A percentile compares a stretch with the other conserved stretches of the same genome.
Evolutionary conservation across 1,139 yeast genomes (phyloP).

Genomic region (Pneumocystis canis): DNA sequence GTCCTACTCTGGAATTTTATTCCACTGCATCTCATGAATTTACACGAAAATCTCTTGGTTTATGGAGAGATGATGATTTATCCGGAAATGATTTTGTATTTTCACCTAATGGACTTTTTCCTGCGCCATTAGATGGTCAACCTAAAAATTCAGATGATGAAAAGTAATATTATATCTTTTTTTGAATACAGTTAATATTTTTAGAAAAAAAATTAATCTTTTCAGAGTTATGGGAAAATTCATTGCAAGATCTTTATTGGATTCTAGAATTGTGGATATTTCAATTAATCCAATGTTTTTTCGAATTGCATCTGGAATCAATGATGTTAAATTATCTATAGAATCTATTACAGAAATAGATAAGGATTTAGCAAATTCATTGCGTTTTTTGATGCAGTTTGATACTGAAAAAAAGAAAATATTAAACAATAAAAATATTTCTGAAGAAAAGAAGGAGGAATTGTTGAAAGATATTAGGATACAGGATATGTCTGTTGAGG

Average conservation of each 20-base stretch:
- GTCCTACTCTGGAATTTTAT: conserved; percentile 90
- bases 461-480: conserved; percentile 23
- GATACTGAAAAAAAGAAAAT: conserved; percentile 28
- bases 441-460: conserved; percentile 3
- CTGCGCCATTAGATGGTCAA: conserved; percentile 40
- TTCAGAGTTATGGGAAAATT: conserved; percentile 67
- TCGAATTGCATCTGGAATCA: conserved; percentile 15
- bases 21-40: conserved; percentile 68
- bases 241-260: conserved; percentile 73
- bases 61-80: conserved; percentile 49
- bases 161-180: neutral
- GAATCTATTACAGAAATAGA: conserved; percentile 43
- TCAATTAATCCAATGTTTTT: conserved; percentile 62
- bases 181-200: neutral
- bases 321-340: conserved; percentile 24
- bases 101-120: conserved; percentile 49
- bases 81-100: conserved; percentile 31
- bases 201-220: conserved; percentile 33
- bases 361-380: conserved; percentile 43
- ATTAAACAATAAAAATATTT: conserved; percentile 15
- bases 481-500: conserved; percentile 35
- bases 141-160: conserved; percentile 29
- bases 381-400: conserved; percentile 34
- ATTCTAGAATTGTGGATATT: conserved; percentile 74
- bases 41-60: conserved; percentile 36